Conservation (phyloP, 441 rosid species). For the Populus hybrid region DNA sequence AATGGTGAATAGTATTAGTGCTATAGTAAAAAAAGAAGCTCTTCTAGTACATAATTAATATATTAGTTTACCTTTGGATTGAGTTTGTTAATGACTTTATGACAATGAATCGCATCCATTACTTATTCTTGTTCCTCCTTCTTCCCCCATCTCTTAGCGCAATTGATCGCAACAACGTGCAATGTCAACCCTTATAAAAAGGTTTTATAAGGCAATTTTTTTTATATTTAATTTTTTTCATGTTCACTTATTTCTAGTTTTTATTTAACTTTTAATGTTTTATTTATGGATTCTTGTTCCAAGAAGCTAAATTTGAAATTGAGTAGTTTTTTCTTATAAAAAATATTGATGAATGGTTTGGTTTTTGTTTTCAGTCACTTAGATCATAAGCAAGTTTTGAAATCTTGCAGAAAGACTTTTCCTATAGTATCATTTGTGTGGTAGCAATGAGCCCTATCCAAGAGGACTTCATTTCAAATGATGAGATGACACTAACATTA, state of each 20-base stretch:
- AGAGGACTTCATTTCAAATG: too few species aligned
- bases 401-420: conserved; percentile 7
- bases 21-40: too few species aligned
- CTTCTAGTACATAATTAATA: too few species aligned
- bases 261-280: not conserved
- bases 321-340: not conserved
- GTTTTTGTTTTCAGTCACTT: not conserved
- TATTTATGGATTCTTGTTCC: not conserved
- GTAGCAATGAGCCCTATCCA: too few species aligned
- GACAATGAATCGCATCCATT: too few species aligned
- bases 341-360: not conserved
- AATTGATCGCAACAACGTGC: not conserved
- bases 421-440: too few species aligned
- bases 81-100: too few species aligned
- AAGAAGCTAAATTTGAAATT: not conserved
- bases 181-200: not conserved
- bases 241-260: not conserved
- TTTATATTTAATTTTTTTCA: not conserved
- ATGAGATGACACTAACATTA: too few species aligned
- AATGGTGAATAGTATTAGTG: too few species aligned
- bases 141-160: not conserved
- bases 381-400: not conserved
- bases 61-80: too few species aligned
- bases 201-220: not conserved
- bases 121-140: not conserved